Conservation (phyloP, 1,284 basidiomycete species). For the Coniferiporia sulphurascens region DNA sequence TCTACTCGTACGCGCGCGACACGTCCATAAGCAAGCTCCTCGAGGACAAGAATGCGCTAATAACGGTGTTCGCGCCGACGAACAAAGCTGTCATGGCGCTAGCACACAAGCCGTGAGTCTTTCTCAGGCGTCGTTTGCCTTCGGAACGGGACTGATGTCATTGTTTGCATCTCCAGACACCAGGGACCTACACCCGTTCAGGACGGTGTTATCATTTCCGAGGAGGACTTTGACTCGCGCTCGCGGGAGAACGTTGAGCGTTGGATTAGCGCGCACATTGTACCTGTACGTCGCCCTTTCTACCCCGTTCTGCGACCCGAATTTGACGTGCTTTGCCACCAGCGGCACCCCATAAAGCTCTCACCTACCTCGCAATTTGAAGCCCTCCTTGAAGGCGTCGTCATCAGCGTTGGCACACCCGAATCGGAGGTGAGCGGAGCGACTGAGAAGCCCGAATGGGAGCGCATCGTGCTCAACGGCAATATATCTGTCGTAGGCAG, state of each 20-base stretch:
- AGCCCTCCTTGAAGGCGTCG: conserved; percentile 53
- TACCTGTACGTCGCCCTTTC: conserved; percentile 48
- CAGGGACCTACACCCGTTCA: conserved; percentile 42
- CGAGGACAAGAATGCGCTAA: conserved; percentile 30
- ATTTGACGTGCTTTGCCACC: background rate
- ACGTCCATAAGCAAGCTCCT: conserved; percentile 53
- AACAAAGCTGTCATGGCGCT: conserved; percentile 80
- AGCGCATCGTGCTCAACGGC: conserved; percentile 48
- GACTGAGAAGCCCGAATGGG: conserved; percentile 48
- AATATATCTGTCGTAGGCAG: conserved; percentile 46
- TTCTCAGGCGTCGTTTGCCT: background rate
- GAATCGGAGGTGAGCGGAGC: conserved; percentile 28
- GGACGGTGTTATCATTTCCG: conserved; percentile 48
- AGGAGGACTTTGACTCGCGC: conserved; percentile 54
- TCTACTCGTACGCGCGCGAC: conserved; percentile 76
- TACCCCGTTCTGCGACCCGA: conserved; percentile 7
- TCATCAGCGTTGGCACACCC: conserved; percentile 41
- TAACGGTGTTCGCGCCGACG: conserved; percentile 66
- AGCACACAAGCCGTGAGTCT: conserved; percentile 64
- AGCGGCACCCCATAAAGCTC: conserved; percentile 42
- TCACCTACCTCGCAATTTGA: conserved; percentile 31
- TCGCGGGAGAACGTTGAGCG: conserved; percentile 60
- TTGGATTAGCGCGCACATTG: conserved; percentile 71
- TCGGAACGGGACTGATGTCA: background rate
- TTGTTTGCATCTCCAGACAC: conserved; percentile 37